A percentile compares a stretch with the other conserved stretches of the same genome.
Evolutionary conservation across 768 basidiomycete species (phyloP).

Genomic region (Rhizopogon roseolus): DNA sequence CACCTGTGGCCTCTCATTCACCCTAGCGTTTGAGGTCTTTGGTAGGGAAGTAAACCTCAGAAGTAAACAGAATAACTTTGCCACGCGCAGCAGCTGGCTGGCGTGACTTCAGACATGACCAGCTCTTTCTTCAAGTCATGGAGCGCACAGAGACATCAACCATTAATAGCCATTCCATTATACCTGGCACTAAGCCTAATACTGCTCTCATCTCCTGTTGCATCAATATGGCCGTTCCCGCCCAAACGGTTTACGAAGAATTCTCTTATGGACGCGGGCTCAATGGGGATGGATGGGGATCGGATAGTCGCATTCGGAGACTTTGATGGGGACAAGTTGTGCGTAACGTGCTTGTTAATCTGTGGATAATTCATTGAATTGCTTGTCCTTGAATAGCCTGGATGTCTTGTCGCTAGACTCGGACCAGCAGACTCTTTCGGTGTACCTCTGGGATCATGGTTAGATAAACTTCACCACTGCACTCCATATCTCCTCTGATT

Average conservation of each 20-base stretch:
- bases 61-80: not conserved
- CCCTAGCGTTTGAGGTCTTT: too few relatives aligned
- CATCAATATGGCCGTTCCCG: slow-evolving; percentile 75
- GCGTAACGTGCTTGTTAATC: slow-evolving; percentile 23
- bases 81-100: not conserved
- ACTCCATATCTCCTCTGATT: not conserved
- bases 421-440: slow-evolving; percentile 73
- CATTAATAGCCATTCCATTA: not conserved
- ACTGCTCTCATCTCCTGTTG: slow-evolving; percentile 16
- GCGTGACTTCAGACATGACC: not conserved
- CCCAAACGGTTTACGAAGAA: slow-evolving; percentile 84
- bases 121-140: not conserved
- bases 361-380: not conserved
- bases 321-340: slow-evolving; percentile 96
- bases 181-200: slow-evolving; percentile 7
- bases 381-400: slow-evolving; percentile 40
- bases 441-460: slow-evolving; percentile 85
- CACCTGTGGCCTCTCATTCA: too few relatives aligned
- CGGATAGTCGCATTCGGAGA: slow-evolving; percentile 89
- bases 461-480: slow-evolving; percentile 11
- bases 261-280: slow-evolving; percentile 72
- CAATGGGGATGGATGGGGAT: slow-evolving; percentile 71
- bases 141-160: not conserved
- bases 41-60: too few relatives aligned
- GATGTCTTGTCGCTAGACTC: slow-evolving; percentile 73